Conservation (phyloP, 2,329 filamentous ascomycete genomes). For the Aspergillus piperis region DNA sequence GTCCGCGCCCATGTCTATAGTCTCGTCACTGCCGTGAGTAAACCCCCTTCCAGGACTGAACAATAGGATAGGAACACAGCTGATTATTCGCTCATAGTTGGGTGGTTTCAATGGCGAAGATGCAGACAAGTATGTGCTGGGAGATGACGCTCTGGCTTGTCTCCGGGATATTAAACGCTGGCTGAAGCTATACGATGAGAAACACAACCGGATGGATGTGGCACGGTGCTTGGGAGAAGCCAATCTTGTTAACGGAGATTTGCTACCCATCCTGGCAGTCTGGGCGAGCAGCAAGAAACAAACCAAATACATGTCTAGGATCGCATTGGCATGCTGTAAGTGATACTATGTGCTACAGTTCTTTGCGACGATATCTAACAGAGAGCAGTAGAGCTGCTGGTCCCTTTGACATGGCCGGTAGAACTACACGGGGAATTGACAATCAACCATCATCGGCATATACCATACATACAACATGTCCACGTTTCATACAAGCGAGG, state of each 20-base stretch:
- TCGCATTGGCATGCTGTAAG: conserved; percentile 75
- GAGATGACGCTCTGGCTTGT: conserved; percentile 89
- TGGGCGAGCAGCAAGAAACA: conserved; percentile 75
- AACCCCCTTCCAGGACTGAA: background rate
- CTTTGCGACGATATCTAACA: conserved; percentile 22
- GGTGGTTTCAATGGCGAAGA: conserved; percentile 79
- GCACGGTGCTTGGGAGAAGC: conserved; percentile 88
- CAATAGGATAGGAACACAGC: background rate
- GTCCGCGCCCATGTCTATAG: conserved; percentile 92
- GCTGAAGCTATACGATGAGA: conserved; percentile 92
- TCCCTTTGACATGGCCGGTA: conserved; percentile 91
- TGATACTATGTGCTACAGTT: background rate
- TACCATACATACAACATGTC: conserved; percentile 82
- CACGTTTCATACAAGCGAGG: conserved; percentile 88
- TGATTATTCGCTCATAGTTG: conserved; percentile 57
- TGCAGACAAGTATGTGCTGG: conserved; percentile 80
- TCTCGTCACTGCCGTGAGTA: conserved; percentile 83
- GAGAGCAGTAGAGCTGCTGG: conserved; percentile 73
- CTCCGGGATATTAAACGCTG: conserved; percentile 92
- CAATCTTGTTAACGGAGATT: conserved; percentile 85
- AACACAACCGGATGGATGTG: conserved; percentile 90
- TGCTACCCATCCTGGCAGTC: conserved; percentile 82
- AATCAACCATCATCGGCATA: conserved; percentile 87
- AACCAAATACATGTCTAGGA: conserved; percentile 73
- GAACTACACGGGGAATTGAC: conserved; percentile 82